Conservation (phyloP, 441 rosid species). For the Populus tomentosa region DNA sequence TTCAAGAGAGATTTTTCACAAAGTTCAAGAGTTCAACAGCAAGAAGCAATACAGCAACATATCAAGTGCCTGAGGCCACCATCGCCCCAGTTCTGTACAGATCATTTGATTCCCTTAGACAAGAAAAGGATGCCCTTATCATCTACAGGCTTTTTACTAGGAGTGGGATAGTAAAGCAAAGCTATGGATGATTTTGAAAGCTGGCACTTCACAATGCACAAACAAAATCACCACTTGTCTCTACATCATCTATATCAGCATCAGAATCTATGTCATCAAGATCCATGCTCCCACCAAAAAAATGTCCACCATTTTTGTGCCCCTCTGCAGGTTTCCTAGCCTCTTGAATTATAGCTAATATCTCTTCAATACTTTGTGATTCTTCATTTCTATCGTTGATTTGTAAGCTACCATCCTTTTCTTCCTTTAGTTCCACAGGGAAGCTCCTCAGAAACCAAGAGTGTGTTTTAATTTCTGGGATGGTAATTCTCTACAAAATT, state of each 20-base stretch:
- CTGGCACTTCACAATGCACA: constrained; percentile 43
- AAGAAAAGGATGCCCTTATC: constrained; percentile 14
- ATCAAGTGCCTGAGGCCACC: background rate
- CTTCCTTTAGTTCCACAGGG: constrained; percentile 43
- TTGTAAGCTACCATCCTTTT: constrained; percentile 24
- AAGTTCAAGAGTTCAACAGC: too few species aligned
- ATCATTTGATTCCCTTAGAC: background rate
- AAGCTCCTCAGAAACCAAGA: constrained; percentile 59
- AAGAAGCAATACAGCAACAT: background rate
- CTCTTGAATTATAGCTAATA: constrained; percentile 37
- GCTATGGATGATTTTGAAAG: background rate
- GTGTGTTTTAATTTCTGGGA: constrained; percentile 49
- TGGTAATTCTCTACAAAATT: constrained; percentile 46
- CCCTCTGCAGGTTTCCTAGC: constrained; percentile 43
- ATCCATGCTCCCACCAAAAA: constrained; percentile 64
- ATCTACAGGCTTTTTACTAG: constrained; percentile 3
- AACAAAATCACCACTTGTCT: constrained; percentile 75
- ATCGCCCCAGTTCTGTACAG: background rate
- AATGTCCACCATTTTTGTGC: constrained; percentile 30
- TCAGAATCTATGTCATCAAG: constrained; percentile 61
- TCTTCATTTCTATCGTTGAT: constrained; percentile 22
- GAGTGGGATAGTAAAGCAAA: constrained; percentile 4
- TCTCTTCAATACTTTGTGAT: constrained; percentile 46
- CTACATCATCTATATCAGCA: constrained; percentile 51
- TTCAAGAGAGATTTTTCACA: too few species aligned